Conservation (phyloP, 352 stramenopile species). For the Globisporangium parvum region DNA sequence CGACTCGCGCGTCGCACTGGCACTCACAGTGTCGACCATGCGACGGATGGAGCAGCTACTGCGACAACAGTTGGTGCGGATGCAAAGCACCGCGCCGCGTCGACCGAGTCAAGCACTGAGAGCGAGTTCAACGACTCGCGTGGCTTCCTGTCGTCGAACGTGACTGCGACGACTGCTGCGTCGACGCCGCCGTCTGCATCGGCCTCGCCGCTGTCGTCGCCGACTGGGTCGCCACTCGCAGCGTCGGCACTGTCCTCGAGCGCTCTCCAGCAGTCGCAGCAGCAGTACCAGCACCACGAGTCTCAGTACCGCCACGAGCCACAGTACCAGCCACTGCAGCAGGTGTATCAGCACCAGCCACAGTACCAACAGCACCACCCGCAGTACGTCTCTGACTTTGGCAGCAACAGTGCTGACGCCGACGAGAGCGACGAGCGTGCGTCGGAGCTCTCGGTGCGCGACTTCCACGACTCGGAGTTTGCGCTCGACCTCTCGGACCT, state of each 20-base stretch:
- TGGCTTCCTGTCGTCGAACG: slow-evolving; percentile 19
- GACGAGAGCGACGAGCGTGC: slow-evolving; percentile 6
- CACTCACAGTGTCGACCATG: neutral
- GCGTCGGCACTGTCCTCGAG: too few relatives aligned
- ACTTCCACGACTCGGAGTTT: slow-evolving; percentile 66
- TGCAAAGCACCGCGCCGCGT: slow-evolving; percentile 9
- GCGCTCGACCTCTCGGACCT: slow-evolving; percentile 34
- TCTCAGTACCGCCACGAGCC: too few relatives aligned
- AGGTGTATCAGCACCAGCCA: slow-evolving; percentile 6
- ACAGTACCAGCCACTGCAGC: slow-evolving; percentile 7
- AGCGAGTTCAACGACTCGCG: slow-evolving; percentile 35
- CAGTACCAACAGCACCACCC: slow-evolving; percentile 9
- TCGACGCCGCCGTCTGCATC: slow-evolving; percentile 7
- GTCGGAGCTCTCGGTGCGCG: slow-evolving; percentile 6
- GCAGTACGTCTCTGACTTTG: too few relatives aligned
- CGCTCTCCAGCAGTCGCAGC: slow-evolving; percentile 4
- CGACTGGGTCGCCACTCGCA: slow-evolving; percentile 8
- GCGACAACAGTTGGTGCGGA: neutral
- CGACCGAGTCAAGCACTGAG: slow-evolving; percentile 11
- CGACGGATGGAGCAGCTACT: neutral
- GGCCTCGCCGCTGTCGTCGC: slow-evolving; percentile 24
- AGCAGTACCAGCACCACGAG: slow-evolving; percentile 21
- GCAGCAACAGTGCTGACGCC: slow-evolving; percentile 15
- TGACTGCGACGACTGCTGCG: slow-evolving; percentile 10
- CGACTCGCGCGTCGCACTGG: slow-evolving; percentile 1